Evolutionary conservation across 2,329 filamentous ascomycete species (phyloP).

Genomic region (Xylariaceae sp.): DNA sequence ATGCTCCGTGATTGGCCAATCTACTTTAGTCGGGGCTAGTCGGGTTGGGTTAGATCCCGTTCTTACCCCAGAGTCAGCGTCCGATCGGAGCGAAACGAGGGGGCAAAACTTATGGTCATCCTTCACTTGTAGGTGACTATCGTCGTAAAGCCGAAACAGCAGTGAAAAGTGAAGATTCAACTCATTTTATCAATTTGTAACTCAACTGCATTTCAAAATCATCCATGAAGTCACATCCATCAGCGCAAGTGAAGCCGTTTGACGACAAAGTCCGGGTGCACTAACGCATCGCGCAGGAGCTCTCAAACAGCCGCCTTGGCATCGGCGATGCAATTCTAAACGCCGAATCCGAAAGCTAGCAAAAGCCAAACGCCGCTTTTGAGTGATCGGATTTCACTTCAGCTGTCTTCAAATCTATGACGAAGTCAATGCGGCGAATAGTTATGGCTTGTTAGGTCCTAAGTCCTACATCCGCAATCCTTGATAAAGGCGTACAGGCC

Average conservation of each 20-base stretch:
- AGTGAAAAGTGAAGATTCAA: background rate
- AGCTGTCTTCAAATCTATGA: background rate
- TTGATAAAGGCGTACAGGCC: background rate
- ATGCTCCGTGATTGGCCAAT: background rate
- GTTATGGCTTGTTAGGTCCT: too few relatives aligned
- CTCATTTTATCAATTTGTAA: too few relatives aligned
- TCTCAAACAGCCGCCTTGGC: background rate
- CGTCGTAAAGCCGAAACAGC: background rate
- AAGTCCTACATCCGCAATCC: too few relatives aligned
- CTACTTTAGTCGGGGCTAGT: background rate
- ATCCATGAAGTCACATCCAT: too few relatives aligned
- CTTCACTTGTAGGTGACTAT: too few relatives aligned
- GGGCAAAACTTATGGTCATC: too few relatives aligned
- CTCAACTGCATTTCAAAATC: too few relatives aligned
- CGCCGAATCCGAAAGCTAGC: background rate
- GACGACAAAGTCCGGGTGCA: too few relatives aligned
- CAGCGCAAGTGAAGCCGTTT: too few relatives aligned
- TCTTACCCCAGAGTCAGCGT: background rate
- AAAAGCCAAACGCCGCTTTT: background rate
- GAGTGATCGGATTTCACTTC: background rate
- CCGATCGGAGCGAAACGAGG: background rate
- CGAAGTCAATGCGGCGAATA: too few relatives aligned
- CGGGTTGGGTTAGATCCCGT: background rate
- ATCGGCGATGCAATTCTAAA: background rate
- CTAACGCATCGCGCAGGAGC: too few relatives aligned